A percentile compares a stretch with the other conserved stretches of the same genome.
Conservation (phyloP, 305 asterid species). For the Rubia peregrina region DNA sequence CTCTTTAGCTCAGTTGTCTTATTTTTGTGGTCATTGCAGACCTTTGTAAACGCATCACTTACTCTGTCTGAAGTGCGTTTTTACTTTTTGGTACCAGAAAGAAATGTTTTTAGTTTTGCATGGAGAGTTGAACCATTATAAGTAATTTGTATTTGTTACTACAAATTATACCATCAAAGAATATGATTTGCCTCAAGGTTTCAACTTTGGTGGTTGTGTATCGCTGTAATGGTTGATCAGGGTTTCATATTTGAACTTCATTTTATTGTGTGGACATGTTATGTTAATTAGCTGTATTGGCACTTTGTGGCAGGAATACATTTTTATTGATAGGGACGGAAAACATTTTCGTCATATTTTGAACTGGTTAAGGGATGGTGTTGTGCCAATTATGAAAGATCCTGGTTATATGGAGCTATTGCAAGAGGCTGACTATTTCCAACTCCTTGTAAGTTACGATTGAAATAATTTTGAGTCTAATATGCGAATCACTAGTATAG, state of each 20-base stretch:
- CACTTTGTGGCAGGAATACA: constrained; percentile 54
- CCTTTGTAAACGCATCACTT: background rate
- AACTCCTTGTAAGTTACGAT: constrained; percentile 63
- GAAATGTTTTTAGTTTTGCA: background rate
- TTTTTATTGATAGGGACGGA: constrained; percentile 92
- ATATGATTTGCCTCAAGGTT: background rate
- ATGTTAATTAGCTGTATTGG: background rate
- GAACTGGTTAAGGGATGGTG: constrained; percentile 95
- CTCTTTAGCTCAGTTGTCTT: background rate
- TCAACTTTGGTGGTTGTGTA: background rate
- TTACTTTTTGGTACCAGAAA: background rate
- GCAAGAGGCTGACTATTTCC: constrained; percentile 87
- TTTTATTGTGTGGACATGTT: background rate
- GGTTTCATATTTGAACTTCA: background rate
- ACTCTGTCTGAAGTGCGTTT: background rate
- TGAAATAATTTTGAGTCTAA: background rate
- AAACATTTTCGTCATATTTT: constrained; percentile 78
- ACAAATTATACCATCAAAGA: background rate
- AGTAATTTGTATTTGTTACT: too few species aligned
- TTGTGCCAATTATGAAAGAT: constrained; percentile 62
- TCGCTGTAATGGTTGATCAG: background rate
- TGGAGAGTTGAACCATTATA: too few species aligned
- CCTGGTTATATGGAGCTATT: constrained; percentile 61
- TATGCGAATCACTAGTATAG: background rate
- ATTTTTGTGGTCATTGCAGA: background rate